These are phyloP conservation scores for Penicillium sp. DNA, from an alignment of 2,329 filamentous ascomycete species.

Conservation along the genomic window DNA sequence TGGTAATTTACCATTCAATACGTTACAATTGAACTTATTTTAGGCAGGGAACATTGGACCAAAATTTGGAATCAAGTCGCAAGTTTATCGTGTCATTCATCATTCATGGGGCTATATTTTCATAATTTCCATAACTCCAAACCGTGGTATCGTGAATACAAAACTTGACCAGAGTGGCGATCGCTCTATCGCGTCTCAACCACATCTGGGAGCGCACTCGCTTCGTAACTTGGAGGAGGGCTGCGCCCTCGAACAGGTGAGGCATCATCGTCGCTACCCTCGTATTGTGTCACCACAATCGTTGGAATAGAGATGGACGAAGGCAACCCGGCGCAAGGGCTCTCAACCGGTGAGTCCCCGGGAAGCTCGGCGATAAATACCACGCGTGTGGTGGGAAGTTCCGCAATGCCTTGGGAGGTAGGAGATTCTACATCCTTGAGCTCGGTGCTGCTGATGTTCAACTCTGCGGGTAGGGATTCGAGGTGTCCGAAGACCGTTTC, in stretches of 20 bases:
- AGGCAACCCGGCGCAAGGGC: background rate
- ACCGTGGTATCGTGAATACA: background rate
- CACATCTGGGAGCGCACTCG: background rate
- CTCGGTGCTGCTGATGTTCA: background rate
- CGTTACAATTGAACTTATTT: too few relatives aligned
- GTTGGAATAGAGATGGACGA: background rate
- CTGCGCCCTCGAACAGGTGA: background rate
- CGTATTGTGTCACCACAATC: conserved; percentile 7
- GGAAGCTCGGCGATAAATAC: conserved; percentile 1
- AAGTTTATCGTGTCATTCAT: background rate
- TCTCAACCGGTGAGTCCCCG: background rate
- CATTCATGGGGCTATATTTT: background rate
- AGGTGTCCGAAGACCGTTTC: conserved; percentile 21
- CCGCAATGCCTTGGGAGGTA: background rate
- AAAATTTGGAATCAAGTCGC: background rate
- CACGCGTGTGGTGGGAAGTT: background rate
- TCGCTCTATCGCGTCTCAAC: background rate
- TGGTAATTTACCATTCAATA: too few relatives aligned
- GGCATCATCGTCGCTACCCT: background rate
- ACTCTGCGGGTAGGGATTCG: background rate
- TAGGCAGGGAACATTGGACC: too few relatives aligned
- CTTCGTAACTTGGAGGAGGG: conserved; percentile 2
- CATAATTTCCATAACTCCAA: background rate
- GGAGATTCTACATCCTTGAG: background rate
- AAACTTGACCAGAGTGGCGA: background rate